A percentile compares a stretch with the other conserved stretches of the same genome.
phyloP scores from a whole-genome alignment of 768 basidiomycete species.

The Lactifluus hygrophoroides region DNA sequence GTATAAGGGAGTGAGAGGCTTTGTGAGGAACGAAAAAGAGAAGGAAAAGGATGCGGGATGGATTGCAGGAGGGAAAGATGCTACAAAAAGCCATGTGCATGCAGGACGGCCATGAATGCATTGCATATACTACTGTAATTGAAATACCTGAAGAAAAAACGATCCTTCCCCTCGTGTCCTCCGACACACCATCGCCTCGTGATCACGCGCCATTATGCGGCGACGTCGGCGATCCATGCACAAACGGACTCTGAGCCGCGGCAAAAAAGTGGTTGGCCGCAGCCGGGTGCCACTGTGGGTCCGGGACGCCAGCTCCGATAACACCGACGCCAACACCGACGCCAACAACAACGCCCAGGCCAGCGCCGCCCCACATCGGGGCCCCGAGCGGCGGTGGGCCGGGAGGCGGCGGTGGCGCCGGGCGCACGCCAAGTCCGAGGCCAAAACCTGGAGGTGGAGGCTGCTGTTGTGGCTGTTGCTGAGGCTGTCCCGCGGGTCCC shows the following conservation, averaged over 20 bases:
- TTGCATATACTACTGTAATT: background rate
- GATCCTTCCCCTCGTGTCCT: background rate
- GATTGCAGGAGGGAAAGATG: slow-evolving; percentile 1
- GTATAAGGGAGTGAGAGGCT: background rate
- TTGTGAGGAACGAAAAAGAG: background rate
- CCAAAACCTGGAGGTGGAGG: slow-evolving; percentile 9
- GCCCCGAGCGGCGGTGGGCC: slow-evolving; percentile 5
- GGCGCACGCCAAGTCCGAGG: slow-evolving; percentile 7
- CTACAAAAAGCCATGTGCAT: slow-evolving; percentile 13
- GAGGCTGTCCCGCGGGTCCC: background rate
- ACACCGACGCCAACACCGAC: slow-evolving; percentile 9
- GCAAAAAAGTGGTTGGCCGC: slow-evolving; percentile 15
- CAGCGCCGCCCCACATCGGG: slow-evolving; percentile 14
- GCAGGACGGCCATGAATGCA: background rate
- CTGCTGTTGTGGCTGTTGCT: background rate
- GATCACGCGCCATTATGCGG: slow-evolving; percentile 19
- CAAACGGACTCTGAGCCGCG: slow-evolving; percentile 18
- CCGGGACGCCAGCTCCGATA: slow-evolving; percentile 5
- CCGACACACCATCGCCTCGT: background rate
- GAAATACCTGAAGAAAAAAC: background rate
- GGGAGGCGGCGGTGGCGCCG: slow-evolving; percentile 4
- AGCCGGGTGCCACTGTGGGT: slow-evolving; percentile 15
- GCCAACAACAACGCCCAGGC: slow-evolving; percentile 10
- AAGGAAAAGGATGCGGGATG: background rate
- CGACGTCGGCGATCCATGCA: slow-evolving; percentile 20